Evolutionary conservation across 2,329 filamentous ascomycete species (phyloP).

Genomic region (Dryadomyces quercivorus): DNA sequence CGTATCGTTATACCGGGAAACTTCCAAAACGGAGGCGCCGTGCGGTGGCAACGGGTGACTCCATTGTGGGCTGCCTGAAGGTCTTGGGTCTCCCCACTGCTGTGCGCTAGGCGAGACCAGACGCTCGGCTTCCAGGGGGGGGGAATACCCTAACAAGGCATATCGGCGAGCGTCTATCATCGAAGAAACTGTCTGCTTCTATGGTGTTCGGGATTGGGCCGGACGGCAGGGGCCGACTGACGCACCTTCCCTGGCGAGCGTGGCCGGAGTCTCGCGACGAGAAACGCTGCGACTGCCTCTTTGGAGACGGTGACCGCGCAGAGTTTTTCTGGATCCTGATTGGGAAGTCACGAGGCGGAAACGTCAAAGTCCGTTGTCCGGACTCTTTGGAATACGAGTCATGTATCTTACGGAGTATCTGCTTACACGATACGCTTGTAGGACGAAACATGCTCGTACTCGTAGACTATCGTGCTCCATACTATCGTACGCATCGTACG

Average conservation of each 20-base stretch:
- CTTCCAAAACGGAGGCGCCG: neutral
- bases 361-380: neutral
- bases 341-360: neutral
- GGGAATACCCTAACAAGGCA: too few species aligned
- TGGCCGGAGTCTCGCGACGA: neutral
- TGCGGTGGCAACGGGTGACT: neutral
- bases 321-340: neutral
- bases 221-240: too few species aligned
- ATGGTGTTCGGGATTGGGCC: too few species aligned
- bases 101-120: neutral
- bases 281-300: neutral
- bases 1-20: neutral
- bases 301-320: neutral
- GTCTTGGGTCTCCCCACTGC: neutral
- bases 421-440: too few species aligned
- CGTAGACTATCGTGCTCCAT: too few species aligned
- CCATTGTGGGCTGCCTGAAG: constrained; percentile 2
- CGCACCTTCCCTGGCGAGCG: too few species aligned
- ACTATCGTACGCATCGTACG: neutral
- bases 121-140: neutral
- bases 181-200: too few species aligned
- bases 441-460: too few species aligned
- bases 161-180: too few species aligned
- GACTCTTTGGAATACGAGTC: neutral
- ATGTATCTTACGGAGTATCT: neutral